Base-by-base conservation (phyloP, 2,329 filamentous ascomycete species). In the Fusarium secorum region DNA sequence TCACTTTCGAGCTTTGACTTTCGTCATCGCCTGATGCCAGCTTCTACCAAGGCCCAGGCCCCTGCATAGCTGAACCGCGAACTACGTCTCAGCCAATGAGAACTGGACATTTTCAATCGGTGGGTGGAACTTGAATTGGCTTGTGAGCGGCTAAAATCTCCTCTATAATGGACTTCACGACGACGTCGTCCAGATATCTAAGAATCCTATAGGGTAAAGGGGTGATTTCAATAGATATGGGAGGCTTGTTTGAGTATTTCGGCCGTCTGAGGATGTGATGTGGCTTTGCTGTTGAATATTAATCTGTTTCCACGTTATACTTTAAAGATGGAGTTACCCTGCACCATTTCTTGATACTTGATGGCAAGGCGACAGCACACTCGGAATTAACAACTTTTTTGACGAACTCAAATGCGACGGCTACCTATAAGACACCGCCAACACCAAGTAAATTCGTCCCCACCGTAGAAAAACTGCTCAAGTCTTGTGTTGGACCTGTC, bases 61-160 rank as follows among this genome's bases (percentile, higher is more conserved):
- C 70, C 70, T 72, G 66, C 53, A 39, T 54, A 70, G 69, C 69
- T 72, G 66, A 70, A 49, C 39, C 46, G 36, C 41, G 39, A 68
- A 48, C 52, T 33, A 11, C 39, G 18, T 17, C n/a, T 22, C 24
- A 41, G 33, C 69, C 69, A 72, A 72, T 72, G 20, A 18, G 32
- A 30, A 28, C 13, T 33, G 18, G 10, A 11, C 4, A 10, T 20
- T 33, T 26, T 10, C n/a, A 54, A 33, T 55, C 17, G 22, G 28
- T 55, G 28, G 20, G 10, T 7, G 52, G 52, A 33, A 33, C 28
- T n/a, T 6, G 38, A 44, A 24, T 45, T 7, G 14, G 36, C 49
- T 28, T 52, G 49, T n/a, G 49, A 28, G 49, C 48, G 48, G 48
- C 22, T 51, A 35, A 26, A 24, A n/a, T 51, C 48, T 26, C 13